These are phyloP conservation scores for Dictyophora rubrovolvata DNA, from an alignment of 768 basidiomycete species.

Conservation along the genomic window DNA sequence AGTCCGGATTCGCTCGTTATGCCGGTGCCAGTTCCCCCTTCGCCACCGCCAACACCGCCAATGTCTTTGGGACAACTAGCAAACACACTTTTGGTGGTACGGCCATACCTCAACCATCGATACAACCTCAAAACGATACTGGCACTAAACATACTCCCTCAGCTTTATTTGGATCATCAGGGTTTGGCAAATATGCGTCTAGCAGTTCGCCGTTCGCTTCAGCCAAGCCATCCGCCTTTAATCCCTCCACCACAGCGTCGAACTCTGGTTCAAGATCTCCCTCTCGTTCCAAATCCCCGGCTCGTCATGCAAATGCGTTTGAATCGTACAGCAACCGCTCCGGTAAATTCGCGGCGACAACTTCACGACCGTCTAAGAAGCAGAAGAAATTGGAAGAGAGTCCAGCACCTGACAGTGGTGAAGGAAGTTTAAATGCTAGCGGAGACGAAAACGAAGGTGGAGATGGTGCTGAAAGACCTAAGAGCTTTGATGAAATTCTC, in stretches of 20 bases:
- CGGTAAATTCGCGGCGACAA: conserved; percentile 13
- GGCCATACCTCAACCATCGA: conserved; percentile 10
- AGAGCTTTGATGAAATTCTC: conserved; percentile 3
- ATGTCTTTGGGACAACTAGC: conserved; percentile 7
- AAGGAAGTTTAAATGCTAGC: background rate
- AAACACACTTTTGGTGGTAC: conserved; percentile 11
- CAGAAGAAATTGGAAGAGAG: background rate
- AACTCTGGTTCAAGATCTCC: conserved; percentile 7
- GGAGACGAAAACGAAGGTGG: conserved; percentile 10
- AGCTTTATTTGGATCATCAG: conserved; percentile 18
- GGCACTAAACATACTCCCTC: conserved; percentile 4
- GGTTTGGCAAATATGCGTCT: conserved; percentile 76
- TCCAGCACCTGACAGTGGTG: conserved; percentile 9
- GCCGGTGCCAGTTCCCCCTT: conserved; percentile 68
- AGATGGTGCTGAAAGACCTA: conserved; percentile 13
- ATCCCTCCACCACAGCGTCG: conserved; percentile 22
- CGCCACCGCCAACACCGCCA: conserved; percentile 23
- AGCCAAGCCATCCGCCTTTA: conserved; percentile 46
- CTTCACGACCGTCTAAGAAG: conserved; percentile 13
- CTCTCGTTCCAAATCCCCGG: conserved; percentile 9
- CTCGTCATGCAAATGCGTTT: conserved; percentile 13
- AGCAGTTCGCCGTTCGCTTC: conserved; percentile 62
- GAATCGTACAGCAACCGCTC: conserved; percentile 12
- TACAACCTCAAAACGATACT: conserved; percentile 24
- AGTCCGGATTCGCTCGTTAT: conserved; percentile 65